Conservation (phyloP, 768 basidiomycete genomes). For the Xerocomus brunneocitrinus region DNA sequence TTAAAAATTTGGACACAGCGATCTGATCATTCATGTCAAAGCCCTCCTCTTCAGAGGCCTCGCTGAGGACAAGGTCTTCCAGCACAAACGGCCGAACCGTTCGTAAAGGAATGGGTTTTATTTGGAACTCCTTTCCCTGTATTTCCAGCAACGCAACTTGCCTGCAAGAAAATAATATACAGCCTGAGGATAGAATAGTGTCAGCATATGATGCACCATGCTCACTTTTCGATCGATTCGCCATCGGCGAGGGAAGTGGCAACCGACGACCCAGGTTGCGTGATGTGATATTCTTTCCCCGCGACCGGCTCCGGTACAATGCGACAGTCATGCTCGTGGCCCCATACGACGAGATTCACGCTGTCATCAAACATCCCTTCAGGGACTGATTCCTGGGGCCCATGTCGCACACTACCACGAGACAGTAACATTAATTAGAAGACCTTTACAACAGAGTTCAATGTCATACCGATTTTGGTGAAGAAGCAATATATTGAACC, state of each 20-base stretch:
- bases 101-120: slow-evolving; percentile 81
- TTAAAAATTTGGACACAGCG: slow-evolving; percentile 77
- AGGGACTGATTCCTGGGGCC: slow-evolving; percentile 90
- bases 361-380: slow-evolving; percentile 97
- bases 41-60: slow-evolving; percentile 71
- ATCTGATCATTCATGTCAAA: slow-evolving; percentile 79
- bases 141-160: slow-evolving; percentile 89
- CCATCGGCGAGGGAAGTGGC: slow-evolving; percentile 94
- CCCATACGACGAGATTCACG: slow-evolving; percentile 93
- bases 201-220: neutral
- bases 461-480: slow-evolving; percentile 87
- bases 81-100: slow-evolving; percentile 94
- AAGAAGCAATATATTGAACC: slow-evolving; percentile 92
- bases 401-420: slow-evolving; percentile 76
- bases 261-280: slow-evolving; percentile 92
- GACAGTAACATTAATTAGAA: slow-evolving; percentile 11
- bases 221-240: slow-evolving; percentile 85
- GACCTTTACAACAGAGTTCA: neutral
- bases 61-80: slow-evolving; percentile 71
- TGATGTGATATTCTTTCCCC: slow-evolving; percentile 86
- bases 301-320: slow-evolving; percentile 87
- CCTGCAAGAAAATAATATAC: slow-evolving; percentile 37
- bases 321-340: slow-evolving; percentile 97
- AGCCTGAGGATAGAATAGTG: neutral
- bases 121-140: slow-evolving; percentile 80